A percentile compares a stretch with the other conserved stretches of the same genome.
phyloP scores from a whole-genome alignment of 805 yeast genomes.

The Nakazawaea ambrosiae region DNA sequence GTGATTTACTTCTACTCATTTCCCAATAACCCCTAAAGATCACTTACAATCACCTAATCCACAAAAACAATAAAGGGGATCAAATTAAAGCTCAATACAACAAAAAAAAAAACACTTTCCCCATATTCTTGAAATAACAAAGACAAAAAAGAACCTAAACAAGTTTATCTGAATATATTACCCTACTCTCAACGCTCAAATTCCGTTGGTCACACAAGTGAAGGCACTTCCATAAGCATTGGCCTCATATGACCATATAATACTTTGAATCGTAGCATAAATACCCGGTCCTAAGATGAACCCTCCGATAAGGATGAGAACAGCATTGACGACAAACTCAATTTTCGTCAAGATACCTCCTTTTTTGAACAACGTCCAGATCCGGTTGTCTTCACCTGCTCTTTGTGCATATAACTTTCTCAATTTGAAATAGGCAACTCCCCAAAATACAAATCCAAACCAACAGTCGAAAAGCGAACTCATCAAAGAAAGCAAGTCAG shows the following conservation, averaged over 20 bases:
- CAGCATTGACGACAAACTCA: conserved; percentile 28
- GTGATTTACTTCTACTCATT: too few relatives aligned
- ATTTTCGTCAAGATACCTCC: conserved; percentile 22
- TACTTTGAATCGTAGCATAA: conserved; percentile 49
- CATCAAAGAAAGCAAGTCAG: conserved; percentile 51
- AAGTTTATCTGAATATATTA: too few relatives aligned
- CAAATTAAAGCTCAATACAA: too few relatives aligned
- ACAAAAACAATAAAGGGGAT: too few relatives aligned
- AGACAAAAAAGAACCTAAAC: too few relatives aligned
- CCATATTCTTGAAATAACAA: too few relatives aligned
- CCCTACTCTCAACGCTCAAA: not conserved
- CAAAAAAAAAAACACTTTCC: too few relatives aligned
- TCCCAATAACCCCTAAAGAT: too few relatives aligned
- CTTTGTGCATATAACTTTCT: conserved; percentile 17
- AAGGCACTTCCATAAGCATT: conserved; percentile 46
- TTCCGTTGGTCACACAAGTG: conserved; percentile 28
- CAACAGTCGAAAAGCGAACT: conserved; percentile 58
- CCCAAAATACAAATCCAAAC: conserved; percentile 63
- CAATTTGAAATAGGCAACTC: conserved; percentile 46
- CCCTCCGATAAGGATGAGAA: conserved; percentile 38
- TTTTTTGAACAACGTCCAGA: conserved; percentile 15
- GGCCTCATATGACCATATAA: conserved; percentile 40
- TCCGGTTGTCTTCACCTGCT: conserved; percentile 16
- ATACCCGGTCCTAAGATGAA: conserved; percentile 56
- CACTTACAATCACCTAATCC: too few relatives aligned